A percentile compares a stretch with the other conserved stretches of the same genome.
These are phyloP conservation scores for Rhododendron williamsianum DNA, from an alignment of 148 eudicot species.

Conservation along the genomic window DNA sequence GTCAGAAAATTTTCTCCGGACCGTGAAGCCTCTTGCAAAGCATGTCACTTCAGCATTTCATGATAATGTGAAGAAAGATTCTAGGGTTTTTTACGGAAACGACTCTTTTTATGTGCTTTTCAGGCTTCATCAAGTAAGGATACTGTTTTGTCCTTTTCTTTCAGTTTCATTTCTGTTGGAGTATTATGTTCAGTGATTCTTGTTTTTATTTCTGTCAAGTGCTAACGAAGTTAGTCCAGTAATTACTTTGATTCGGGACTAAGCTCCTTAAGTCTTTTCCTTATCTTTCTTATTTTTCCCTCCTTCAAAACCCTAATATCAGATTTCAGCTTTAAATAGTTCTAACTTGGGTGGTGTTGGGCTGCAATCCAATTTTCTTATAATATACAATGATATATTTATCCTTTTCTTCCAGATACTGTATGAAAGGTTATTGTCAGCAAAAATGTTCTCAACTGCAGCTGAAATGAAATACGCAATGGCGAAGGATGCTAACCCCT, in stretches of 20 bases:
- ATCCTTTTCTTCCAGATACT: slow-evolving; percentile 41
- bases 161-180: neutral
- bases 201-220: neutral
- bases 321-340: neutral
- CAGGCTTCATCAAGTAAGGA: slow-evolving; percentile 79
- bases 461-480: slow-evolving; percentile 58
- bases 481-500: slow-evolving; percentile 46
- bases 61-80: slow-evolving; percentile 38
- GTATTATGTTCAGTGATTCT: neutral
- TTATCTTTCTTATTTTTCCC: neutral
- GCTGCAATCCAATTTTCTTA: slow-evolving; percentile 4
- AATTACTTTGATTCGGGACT: neutral
- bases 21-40: slow-evolving; percentile 71
- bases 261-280: neutral
- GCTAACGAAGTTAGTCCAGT: neutral
- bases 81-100: slow-evolving; percentile 70
- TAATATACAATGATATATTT: neutral
- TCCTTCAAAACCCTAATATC: neutral
- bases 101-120: slow-evolving; percentile 75
- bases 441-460: slow-evolving; percentile 48
- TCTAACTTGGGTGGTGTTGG: neutral
- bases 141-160: neutral
- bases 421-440: slow-evolving; percentile 79
- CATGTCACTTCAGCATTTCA: slow-evolving; percentile 37
- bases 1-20: slow-evolving; percentile 48